Evolutionary conservation across 495 filamentous ascomycete species (phyloP), one percentile per base, ranked within the genome.

Genomic region (Bacidia rubella): DNA sequence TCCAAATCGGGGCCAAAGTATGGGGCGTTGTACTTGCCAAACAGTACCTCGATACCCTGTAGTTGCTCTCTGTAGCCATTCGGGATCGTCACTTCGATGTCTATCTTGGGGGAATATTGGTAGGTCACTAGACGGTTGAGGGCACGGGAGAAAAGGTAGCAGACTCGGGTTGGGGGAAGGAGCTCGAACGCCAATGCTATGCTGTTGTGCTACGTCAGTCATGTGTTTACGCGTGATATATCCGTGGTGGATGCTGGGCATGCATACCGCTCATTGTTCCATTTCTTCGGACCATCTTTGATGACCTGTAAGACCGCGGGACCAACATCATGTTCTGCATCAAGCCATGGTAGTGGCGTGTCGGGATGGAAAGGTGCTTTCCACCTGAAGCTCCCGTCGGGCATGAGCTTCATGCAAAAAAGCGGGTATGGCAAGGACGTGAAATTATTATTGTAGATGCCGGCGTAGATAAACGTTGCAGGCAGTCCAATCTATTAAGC

Each of bases 361-460:
- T 95, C 78, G 3, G 86, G 82, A 56, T 95, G 85, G 65, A 98
- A 98, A 1, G 92, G 92, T 0, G 92, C 93, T 59, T 83, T 82
- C 92, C 92, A 98, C 57, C 85, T 73, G 62, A 95, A 97, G 54
- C 84, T 86, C 3, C 85, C 88, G 58, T 95, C 86, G 0, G 69
- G 63, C 63, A 85, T 77, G 23, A 92, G 67, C 61, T 93, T 86
- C 85, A 94, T 94, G 66, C 87, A 86, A 68, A 95, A 95, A 7
- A 98, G 73, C 1, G 92, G 92, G 65, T 94, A 96, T 0, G 82
- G 85, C 23, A 96, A 74, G 53, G 83, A 88, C 10, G 90, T 96
- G 70, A 98, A 98, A 66, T 98, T 98, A 67, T 98, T 97, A 69
- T 96, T 95, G 72, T 97, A 98, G 58, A 95, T 95, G 39, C 92